Percentiles rank a stretch among this genome's conserved stretches.
These are phyloP conservation scores for Salvia miltiorrhiza DNA, from an alignment of 257 asterid genomes.

Conservation along the genomic window DNA sequence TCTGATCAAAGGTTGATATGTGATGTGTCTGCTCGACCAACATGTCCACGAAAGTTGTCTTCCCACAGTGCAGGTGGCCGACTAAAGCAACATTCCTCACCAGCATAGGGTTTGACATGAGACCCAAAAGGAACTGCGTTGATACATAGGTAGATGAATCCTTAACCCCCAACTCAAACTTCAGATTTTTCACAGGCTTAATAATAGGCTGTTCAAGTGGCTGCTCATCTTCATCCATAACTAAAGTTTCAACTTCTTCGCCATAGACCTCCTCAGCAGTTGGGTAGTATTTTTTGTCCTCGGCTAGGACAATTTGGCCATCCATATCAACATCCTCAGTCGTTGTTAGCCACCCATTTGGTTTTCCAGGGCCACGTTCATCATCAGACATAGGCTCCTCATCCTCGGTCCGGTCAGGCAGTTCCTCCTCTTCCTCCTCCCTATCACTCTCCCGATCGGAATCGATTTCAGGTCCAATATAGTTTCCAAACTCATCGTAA, in stretches of 20 bases:
- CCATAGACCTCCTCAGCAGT: conserved; percentile 99
- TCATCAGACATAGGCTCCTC: conserved; percentile 64
- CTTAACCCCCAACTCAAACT: conserved; percentile 94
- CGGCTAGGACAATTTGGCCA: conserved; percentile 85
- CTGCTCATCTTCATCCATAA: conserved; percentile 96
- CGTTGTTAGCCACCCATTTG: conserved; percentile 82
- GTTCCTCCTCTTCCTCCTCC: conserved; percentile 84
- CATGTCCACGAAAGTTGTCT: conserved; percentile 95
- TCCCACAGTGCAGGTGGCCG: conserved; percentile 82
- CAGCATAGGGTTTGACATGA: conserved; percentile 82
- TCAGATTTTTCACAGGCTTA: conserved; percentile 77
- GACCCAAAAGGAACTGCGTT: conserved; percentile 85
- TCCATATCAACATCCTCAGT: conserved; percentile 85
- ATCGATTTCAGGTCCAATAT: conserved; percentile 94
- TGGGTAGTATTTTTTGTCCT: conserved; percentile 93
- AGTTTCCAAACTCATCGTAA: conserved; percentile 96
- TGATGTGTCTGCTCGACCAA: conserved; percentile 95
- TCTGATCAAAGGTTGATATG: conserved; percentile 85
- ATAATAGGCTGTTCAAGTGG: conserved; percentile 86
- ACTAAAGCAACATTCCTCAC: conserved; percentile 94
- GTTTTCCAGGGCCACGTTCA: conserved; percentile 66
- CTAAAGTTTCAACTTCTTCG: conserved; percentile 92
- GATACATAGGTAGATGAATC: conserved; percentile 90
- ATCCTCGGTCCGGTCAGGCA: conserved; percentile 62
- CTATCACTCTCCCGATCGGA: conserved; percentile 87